Conservation (phyloP, 306 rosid genomes). For the Betula pendula region DNA sequence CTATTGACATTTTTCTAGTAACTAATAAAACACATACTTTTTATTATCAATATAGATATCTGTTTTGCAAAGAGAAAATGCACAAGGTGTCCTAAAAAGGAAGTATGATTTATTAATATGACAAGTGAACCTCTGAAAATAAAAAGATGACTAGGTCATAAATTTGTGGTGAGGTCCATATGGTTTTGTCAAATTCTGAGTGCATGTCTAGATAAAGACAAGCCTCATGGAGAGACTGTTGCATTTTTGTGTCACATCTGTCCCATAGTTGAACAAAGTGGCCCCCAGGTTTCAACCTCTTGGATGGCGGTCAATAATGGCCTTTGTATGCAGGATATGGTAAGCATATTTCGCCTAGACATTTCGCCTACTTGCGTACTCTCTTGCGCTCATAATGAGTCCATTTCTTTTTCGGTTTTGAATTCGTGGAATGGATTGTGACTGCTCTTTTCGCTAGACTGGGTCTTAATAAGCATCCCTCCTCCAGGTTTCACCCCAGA, state of each 20-base stretch:
- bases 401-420: not conserved
- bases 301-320: no score
- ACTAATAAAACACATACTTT: not conserved
- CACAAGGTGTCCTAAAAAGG: not conserved
- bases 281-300: not conserved
- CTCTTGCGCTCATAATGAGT: no score
- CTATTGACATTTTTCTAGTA: not conserved
- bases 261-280: not conserved
- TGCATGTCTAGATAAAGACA: not conserved
- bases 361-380: no score
- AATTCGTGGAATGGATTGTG: not conserved
- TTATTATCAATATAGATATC: not conserved
- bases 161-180: not conserved
- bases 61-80: not conserved
- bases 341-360: no score
- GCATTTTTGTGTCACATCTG: not conserved
- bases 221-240: not conserved
- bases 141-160: not conserved
- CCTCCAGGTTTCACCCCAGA: not conserved
- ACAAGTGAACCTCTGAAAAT: not conserved
- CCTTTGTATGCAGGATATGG: no score
- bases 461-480: not conserved
- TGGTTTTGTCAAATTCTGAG: not conserved
- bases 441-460: not conserved
- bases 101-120: not conserved